Percentiles rank a stretch among this genome's conserved stretches.
Conservation (phyloP, 257 asterid species). For the Fraxinus americana region DNA sequence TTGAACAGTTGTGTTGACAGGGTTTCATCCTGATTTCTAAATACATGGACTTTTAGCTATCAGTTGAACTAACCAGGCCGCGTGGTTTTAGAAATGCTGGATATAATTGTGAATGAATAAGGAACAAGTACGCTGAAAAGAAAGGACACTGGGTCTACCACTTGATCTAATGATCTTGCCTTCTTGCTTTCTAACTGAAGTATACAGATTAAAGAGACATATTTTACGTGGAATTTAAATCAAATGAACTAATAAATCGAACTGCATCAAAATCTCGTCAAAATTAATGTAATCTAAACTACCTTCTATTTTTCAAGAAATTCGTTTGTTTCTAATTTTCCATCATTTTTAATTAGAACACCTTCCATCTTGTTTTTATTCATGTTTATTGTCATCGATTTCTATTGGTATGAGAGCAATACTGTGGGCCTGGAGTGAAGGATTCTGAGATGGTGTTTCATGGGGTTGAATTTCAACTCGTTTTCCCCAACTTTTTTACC, state of each 20-base stretch:
- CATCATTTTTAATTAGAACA: neutral
- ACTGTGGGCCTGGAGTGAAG: neutral
- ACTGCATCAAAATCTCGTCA: neutral
- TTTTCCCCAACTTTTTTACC: neutral
- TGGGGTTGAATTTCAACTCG: neutral
- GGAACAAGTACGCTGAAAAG: neutral
- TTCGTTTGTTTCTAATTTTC: no score
- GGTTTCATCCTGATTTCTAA: neutral
- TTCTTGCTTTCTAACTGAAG: neutral
- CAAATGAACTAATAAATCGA: neutral
- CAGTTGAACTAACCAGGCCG: neutral
- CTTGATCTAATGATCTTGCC: neutral
- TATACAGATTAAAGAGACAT: no score
- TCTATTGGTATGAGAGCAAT: neutral
- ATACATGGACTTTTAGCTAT: no score
- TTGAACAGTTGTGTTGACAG: neutral
- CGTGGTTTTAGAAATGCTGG: neutral
- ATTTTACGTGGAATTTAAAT: no score
- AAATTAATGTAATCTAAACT: neutral
- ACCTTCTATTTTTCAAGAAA: neutral
- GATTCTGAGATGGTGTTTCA: neutral
- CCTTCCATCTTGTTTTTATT: neutral
- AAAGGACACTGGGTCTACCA: neutral
- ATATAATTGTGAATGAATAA: neutral
- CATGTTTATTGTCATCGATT: neutral